Evolutionary conservation across 2,329 filamentous ascomycete genomes (phyloP), one percentile per base, ranked within the genome.

Genomic region (Verticillium longisporum): DNA sequence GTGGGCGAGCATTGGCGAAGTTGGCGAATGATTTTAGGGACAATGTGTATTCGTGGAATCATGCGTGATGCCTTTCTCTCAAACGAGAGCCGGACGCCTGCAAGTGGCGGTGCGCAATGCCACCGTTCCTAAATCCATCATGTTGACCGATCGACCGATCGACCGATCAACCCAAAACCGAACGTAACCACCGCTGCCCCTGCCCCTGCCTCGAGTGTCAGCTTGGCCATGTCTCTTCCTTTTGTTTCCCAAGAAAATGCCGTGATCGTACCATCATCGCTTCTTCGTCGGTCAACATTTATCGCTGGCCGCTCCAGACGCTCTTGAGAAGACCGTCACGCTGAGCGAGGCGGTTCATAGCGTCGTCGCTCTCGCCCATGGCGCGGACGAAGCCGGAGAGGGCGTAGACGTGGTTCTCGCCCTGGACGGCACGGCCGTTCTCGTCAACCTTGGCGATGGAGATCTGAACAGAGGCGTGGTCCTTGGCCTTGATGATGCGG

Each of bases 401-500:
- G 72, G 95, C 94, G 79, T 97, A 99, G 77, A 91, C 88, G 82
- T 97, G 90, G 88, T 93, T 96, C 85, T 97, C 95, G 81, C 94
- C 92, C 71, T 91, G 92, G 83, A 88, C 75, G 70, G 93, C 92
- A 74, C 93, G 91, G 78, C 95, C 95, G 84, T 93, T 96, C 89
- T 99, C 95, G 81, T 98, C 94, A 73, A 99, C 95, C 86, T 97
- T 98, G 80, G 89, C 94, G 77, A 99, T 85, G 73, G 89, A 91
- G 81, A 99, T 92, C 83, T 99, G 95, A 73, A 98, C 95, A 67
- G 91, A 96, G 74, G 92, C 94, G 87, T 99, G 95, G 84, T 99
- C 95, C 86, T 98, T 97, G 85, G 95, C 92, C 86, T 97, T 97
- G 89, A 99, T 98, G 87, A 98, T 97, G 83, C 95, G 92, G 91